Conservation (phyloP, 2,329 filamentous ascomycete genomes). For the Aspergillus proliferans region DNA sequence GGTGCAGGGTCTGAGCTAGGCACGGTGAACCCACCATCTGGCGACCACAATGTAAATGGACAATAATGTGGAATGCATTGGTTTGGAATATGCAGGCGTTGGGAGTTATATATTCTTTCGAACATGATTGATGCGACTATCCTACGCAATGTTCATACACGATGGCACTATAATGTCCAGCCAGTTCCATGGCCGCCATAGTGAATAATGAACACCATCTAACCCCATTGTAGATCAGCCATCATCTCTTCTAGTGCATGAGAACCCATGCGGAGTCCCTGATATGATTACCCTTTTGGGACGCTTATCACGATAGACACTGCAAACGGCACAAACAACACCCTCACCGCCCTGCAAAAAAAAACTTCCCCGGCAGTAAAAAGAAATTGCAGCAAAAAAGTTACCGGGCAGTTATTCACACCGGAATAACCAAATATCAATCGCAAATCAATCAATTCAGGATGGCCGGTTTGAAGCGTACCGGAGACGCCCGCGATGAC, state of each 20-base stretch:
- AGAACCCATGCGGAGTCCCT: background rate
- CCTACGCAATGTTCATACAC: no score
- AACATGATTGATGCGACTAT: no score
- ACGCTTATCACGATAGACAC: conserved; percentile 3
- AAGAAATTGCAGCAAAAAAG: conserved; percentile 1
- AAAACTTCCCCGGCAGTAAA: conserved; percentile 8
- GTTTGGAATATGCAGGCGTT: background rate
- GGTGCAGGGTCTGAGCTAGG: conserved; percentile 67
- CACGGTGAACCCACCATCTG: conserved; percentile 46
- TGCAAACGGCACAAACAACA: conserved; percentile 14
- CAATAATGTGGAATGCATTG: conserved; percentile 10
- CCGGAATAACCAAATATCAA: background rate
- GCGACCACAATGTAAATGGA: conserved; percentile 10
- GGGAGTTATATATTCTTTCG: background rate
- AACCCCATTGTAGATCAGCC: no score
- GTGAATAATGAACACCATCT: no score
- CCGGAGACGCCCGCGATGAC: conserved; percentile 32
- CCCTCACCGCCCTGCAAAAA: conserved; percentile 7
- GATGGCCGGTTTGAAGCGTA: conserved; percentile 40
- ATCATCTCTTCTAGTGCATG: no score
- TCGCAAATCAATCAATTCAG: background rate
- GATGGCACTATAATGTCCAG: no score
- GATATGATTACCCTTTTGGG: background rate
- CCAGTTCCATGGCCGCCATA: no score
- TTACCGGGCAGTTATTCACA: background rate